Conservation (phyloP, 768 basidiomycete genomes). For the Mycena belliarum region DNA sequence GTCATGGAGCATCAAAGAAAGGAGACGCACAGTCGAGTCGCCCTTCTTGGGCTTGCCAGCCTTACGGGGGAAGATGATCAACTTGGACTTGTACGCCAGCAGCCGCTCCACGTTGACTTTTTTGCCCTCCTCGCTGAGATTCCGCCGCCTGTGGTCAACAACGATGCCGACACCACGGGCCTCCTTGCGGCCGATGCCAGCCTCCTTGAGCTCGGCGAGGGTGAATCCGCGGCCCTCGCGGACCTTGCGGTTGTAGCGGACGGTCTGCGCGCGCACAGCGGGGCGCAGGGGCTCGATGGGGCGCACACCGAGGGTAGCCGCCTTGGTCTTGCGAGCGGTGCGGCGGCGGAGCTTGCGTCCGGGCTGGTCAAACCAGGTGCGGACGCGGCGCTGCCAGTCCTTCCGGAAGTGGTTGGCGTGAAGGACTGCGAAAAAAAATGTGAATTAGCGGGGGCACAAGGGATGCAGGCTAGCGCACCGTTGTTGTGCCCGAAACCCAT, state of each 20-base stretch:
- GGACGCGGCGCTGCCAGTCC: constrained; percentile 97
- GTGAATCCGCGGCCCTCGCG: constrained; percentile 98
- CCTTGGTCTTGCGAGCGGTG: constrained; percentile 88
- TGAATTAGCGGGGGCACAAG: constrained; percentile 1
- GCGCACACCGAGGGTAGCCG: constrained; percentile 87
- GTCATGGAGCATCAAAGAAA: too few species aligned
- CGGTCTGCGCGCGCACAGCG: constrained; percentile 93
- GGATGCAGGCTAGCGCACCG: constrained; percentile 47
- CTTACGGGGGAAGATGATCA: constrained; percentile 98
- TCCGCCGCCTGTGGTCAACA: constrained; percentile 96
- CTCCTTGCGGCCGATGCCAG: constrained; percentile 91
- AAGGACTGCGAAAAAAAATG: constrained; percentile 56
- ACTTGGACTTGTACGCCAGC: constrained; percentile 86
- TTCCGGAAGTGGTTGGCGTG: constrained; percentile 96
- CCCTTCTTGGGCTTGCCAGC: constrained; percentile 94
- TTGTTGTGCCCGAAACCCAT: constrained; percentile 86
- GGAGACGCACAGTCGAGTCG: constrained; percentile 76
- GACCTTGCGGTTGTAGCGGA: constrained; percentile 97
- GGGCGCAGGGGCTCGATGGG: constrained; percentile 92
- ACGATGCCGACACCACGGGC: constrained; percentile 91
- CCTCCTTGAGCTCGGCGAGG: constrained; percentile 90
- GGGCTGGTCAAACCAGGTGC: constrained; percentile 99
- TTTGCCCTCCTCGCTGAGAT: constrained; percentile 96
- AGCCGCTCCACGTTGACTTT: constrained; percentile 92
- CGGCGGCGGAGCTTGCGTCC: constrained; percentile 96